Conservation (phyloP, 306 rosid species). For the Dalbergia cultrata region DNA sequence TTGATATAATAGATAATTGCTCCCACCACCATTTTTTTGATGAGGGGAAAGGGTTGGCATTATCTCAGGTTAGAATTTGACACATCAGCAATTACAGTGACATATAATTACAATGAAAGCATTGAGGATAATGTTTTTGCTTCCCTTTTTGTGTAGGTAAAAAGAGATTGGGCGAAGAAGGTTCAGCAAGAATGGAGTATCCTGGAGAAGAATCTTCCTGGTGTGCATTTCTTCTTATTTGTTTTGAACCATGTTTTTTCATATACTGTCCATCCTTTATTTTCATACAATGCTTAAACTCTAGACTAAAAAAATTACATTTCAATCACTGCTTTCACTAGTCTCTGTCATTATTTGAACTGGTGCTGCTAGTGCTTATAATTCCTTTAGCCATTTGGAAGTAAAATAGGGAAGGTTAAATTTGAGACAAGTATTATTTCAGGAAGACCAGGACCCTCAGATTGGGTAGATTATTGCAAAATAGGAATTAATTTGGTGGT, state of each 20-base stretch:
- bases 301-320: conserved; percentile 19
- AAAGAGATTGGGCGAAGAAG: conserved; percentile 85
- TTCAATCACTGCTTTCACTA: neutral
- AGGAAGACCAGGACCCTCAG: conserved; percentile 13
- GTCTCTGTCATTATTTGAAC: conserved; percentile 20
- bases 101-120: conserved; percentile 9
- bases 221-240: conserved; percentile 55
- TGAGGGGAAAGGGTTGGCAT: conserved; percentile 58
- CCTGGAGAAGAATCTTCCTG: conserved; percentile 87
- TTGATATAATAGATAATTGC: conserved; percentile 75
- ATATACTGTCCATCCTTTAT: conserved; percentile 20
- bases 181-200: conserved; percentile 95
- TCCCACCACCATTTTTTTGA: conserved; percentile 79
- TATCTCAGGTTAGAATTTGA: conserved; percentile 75
- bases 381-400: conserved; percentile 28
- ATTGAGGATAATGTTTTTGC: conserved; percentile 34
- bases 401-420: conserved; percentile 25
- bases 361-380: neutral
- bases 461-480: conserved; percentile 1
- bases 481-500: conserved; percentile 4
- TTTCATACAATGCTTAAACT: conserved; percentile 21
- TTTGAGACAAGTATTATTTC: neutral
- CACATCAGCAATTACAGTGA: conserved; percentile 12
- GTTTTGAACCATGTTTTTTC: conserved; percentile 15
- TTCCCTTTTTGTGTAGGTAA: conserved; percentile 52